phyloP scores from a whole-genome alignment of 1,284 basidiomycete genomes.

The Ceratobasidium sp. region DNA sequence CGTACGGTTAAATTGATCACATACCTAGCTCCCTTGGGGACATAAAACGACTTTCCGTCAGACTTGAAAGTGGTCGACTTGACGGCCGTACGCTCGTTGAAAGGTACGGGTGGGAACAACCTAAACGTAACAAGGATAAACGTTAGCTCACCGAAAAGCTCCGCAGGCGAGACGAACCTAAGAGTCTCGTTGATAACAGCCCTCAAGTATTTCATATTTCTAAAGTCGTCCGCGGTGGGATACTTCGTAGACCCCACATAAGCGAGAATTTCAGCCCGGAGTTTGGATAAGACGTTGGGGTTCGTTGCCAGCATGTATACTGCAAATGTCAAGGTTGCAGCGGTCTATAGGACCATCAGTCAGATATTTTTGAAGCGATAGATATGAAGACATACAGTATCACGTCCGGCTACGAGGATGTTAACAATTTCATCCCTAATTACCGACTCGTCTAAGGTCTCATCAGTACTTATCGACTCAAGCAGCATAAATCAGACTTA shows the following conservation, averaged over 20 bases:
- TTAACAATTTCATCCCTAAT: constrained; percentile 50
- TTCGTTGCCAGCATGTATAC: constrained; percentile 69
- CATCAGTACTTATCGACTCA: too few relatives aligned
- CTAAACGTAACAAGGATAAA: too few relatives aligned
- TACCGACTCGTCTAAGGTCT: constrained; percentile 42
- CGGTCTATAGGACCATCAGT: constrained; percentile 59
- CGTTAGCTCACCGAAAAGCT: too few relatives aligned
- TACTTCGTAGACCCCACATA: constrained; percentile 62
- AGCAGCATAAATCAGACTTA: neutral
- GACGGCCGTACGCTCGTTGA: constrained; percentile 24
- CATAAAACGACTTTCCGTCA: constrained; percentile 65
- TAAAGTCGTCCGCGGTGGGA: constrained; percentile 70
- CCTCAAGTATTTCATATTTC: constrained; percentile 70
- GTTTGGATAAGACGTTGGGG: constrained; percentile 61
- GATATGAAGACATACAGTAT: constrained; percentile 46
- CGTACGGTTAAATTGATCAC: too few relatives aligned
- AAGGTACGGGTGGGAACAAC: constrained; percentile 70
- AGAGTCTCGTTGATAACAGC: constrained; percentile 68
- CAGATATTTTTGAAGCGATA: neutral
- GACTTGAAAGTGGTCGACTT: constrained; percentile 53
- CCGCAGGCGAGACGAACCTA: constrained; percentile 9
- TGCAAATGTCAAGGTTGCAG: constrained; percentile 66
- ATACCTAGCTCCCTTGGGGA: constrained; percentile 69
- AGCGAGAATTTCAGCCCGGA: constrained; percentile 69
- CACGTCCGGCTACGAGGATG: constrained; percentile 50